Percentiles rank a stretch among this genome's conserved stretches.
These are phyloP conservation scores for Bryopsis sp. DNA, from an alignment of 139 green algal genomes.

Conservation along the genomic window DNA sequence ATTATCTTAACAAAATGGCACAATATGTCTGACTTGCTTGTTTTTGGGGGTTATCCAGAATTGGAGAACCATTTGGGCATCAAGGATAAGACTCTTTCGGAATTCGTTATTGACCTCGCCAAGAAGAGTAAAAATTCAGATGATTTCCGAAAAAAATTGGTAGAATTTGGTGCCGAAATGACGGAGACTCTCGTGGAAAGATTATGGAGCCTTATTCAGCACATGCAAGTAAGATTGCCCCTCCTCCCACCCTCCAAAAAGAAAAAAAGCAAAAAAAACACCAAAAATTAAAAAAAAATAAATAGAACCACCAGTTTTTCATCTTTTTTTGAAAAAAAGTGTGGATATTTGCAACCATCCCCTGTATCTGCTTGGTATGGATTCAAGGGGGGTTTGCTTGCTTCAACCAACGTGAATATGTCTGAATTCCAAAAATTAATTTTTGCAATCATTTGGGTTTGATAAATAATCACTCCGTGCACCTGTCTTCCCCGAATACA, in stretches of 20 bases:
- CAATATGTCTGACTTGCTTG: not conserved
- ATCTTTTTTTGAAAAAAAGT: no score
- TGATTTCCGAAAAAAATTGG: slow-evolving; percentile 60
- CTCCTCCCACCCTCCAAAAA: not conserved
- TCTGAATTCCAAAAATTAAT: no score
- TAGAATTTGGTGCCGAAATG: slow-evolving; percentile 65
- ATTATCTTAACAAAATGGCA: not conserved
- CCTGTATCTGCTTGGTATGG: no score
- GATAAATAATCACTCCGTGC: no score
- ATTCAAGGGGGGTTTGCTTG: no score
- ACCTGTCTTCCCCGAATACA: not conserved
- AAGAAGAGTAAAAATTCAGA: slow-evolving; percentile 39
- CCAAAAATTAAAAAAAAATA: not conserved
- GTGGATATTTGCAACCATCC: no score
- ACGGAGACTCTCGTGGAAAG: slow-evolving; percentile 70
- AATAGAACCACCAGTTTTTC: no score
- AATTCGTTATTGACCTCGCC: slow-evolving; percentile 90
- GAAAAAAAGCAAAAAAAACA: not conserved
- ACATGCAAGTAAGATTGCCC: slow-evolving; percentile 27
- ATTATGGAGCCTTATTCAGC: slow-evolving; percentile 80
- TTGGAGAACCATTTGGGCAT: slow-evolving; percentile 91
- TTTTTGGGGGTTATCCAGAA: slow-evolving; percentile 57
- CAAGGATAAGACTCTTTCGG: slow-evolving; percentile 85
- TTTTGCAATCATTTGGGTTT: no score
- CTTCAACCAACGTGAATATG: no score